A percentile compares a stretch with the other conserved stretches of the same genome.
Conservation (phyloP, 805 yeast species). For the Metschnikowia picachoensis region DNA sequence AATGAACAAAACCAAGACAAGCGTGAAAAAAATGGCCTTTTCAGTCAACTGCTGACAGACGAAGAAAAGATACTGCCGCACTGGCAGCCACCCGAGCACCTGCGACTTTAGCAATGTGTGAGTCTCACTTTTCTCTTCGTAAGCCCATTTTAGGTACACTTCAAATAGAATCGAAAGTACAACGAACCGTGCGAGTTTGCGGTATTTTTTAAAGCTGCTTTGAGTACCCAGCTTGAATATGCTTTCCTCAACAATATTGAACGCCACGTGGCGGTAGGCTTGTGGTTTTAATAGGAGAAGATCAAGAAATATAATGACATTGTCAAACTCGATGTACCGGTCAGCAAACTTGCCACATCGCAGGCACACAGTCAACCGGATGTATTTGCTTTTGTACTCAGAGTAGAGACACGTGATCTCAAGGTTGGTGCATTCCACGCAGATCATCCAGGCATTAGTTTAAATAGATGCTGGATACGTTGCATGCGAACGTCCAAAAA, state of each 20-base stretch:
- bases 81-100: constrained; percentile 33
- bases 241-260: constrained; percentile 50
- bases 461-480: too few relatives aligned
- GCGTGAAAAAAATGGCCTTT: constrained; percentile 36
- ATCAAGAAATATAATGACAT: constrained; percentile 79
- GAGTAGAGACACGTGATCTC: constrained; percentile 65
- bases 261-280: constrained; percentile 83
- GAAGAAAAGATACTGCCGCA: constrained; percentile 55
- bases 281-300: constrained; percentile 79
- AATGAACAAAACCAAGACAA: constrained; percentile 28
- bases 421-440: constrained; percentile 74
- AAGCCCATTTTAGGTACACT: constrained; percentile 89
- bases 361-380: constrained; percentile 73
- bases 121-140: constrained; percentile 60
- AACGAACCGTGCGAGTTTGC: constrained; percentile 41
- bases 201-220: constrained; percentile 17
- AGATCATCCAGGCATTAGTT: constrained; percentile 55
- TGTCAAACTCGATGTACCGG: constrained; percentile 86
- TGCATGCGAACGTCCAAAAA: neutral
- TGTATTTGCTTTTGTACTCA: constrained; percentile 70
- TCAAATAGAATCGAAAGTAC: constrained; percentile 73
- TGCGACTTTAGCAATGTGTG: constrained; percentile 24
- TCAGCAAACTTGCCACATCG: constrained; percentile 76
- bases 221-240: constrained; percentile 7
- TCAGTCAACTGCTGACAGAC: constrained; percentile 49